Base-by-base conservation (phyloP, 441 rosid genomes). In the Croton laevigatus region DNA sequence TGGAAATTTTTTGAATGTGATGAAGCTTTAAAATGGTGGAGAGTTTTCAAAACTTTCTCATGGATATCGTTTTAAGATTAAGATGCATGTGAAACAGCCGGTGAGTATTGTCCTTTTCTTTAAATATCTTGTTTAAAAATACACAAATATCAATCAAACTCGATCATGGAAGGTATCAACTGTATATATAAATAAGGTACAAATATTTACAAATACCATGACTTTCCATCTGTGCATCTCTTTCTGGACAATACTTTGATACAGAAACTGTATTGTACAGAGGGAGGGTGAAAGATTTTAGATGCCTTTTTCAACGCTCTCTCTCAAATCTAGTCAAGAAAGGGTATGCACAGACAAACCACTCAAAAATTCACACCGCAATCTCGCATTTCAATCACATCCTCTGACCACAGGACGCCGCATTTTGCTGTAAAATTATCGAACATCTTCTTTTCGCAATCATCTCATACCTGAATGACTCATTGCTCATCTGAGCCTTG, bases 401-500 rank as follows among this genome's bases (percentile, higher is more conserved):
- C 32, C 8, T 27, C 16, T 5, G 14, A 27, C 11, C 46, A 32
- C 60, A 14, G 23, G 19, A 36, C 36, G 66, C 64, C 51, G 46
- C 58, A 53, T 65, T 27, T 49, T 68, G 73, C 58, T 65, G 42
- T 48, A 34, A 59, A 5, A 34, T 38, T 23, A 14, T 38, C 0
- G 62, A 61, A 65, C 45, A 42, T 57, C 42, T 27, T 66, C 62
- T 58, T 71, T 70, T 16, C 57, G 64, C 45, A 16, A 60, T 23
- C 59, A 57, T 17, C 42, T 36, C 23, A 46, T 62, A 46, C 52
- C 10, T 20, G 67, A 59, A 54, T 19, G 10, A 60, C 37, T 89
- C 84, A 73, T 46, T 64, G 76, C 53, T 81, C 86, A 22, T 83
- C 93, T 52, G 88, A 70, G 71, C 71, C 77, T 62, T 78, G 81